Base-by-base conservation (phyloP, 352 stramenopile species). In the Thalassiosira hispida region DNA sequence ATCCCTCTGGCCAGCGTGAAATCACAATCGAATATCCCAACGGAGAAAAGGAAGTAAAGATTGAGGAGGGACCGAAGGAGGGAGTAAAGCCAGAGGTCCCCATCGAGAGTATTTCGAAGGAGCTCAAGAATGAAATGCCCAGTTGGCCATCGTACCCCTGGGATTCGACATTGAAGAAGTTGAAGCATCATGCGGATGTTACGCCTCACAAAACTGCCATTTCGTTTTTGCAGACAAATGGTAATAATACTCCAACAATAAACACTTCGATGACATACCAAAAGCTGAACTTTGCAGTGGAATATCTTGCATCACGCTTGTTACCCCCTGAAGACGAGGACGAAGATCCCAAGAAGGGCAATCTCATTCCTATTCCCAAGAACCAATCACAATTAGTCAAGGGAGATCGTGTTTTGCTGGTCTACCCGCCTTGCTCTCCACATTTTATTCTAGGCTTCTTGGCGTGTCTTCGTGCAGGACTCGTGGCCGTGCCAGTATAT, bases 361-460 rank as follows among this genome's bases (percentile, higher is more conserved):
- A 20, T 47, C 64, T 70, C n/a, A 53, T 64, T 47, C 49, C 9
- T 18, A 52, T 52, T 38, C 59, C 51, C 8, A 78, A 63, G 29
- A 60, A 57, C 23, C 61, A 52, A 65, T 31, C 33, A 16, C 53
- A 29, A 5, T 16, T 83, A 16, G 31, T 18, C 12, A 69, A 20
- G 9, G 77, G 77, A 22, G 77, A 84, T 77, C 42, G 69, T 23
- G 44, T 80, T 12, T 33, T 99, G 38, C 90, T 99, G 22, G 96
- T 99, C 27, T 99, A 98, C 78, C 96, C 97, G 27, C 98, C 98
- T 7, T 79, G 77, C 42, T 97, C 93, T 0, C 89, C 99, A 8
- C 96, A 99, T 60, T 99, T 99, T 73, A 98, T 99, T 27, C 86
- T 99, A 25, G 90, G 96, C 1, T 99, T 99, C 74, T 73, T 99